A percentile compares a stretch with the other conserved stretches of the same genome.
These are phyloP conservation scores for Pleurotus salmoneostramineus DNA, from an alignment of 768 basidiomycete genomes.

Conservation along the genomic window DNA sequence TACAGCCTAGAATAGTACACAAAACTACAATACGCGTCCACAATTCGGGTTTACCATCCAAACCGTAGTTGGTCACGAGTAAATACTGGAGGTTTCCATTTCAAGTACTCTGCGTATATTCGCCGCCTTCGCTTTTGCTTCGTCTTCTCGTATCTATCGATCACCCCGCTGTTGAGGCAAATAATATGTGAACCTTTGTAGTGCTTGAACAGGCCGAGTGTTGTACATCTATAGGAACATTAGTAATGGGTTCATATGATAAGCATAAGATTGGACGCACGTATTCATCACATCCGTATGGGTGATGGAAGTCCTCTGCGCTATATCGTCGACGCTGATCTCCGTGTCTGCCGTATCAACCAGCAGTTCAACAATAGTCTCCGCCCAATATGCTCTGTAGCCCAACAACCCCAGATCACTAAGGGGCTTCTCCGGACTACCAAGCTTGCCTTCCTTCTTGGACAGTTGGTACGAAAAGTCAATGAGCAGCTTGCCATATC, in stretches of 20 bases:
- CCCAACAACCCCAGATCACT: constrained; percentile 89
- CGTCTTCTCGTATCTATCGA: constrained; percentile 87
- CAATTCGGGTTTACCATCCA: constrained; percentile 37
- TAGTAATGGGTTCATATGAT: constrained; percentile 2
- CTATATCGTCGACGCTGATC: constrained; percentile 94
- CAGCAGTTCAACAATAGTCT: constrained; percentile 90
- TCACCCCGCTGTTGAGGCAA: constrained; percentile 83
- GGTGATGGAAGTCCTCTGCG: constrained; percentile 91
- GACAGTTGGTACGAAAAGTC: constrained; percentile 98
- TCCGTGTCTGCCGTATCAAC: constrained; percentile 71
- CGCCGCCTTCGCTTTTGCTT: constrained; percentile 72
- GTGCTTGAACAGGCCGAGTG: constrained; percentile 91
- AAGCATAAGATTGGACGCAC: constrained; percentile 45
- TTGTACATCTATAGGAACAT: constrained; percentile 69
- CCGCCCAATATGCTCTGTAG: constrained; percentile 97
- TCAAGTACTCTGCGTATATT: constrained; percentile 75
- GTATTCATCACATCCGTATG: constrained; percentile 98
- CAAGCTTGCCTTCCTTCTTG: constrained; percentile 94
- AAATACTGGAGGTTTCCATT: constrained; percentile 96
- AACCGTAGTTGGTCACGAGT: constrained; percentile 87
- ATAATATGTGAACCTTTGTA: constrained; percentile 95
- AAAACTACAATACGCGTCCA: constrained; percentile 5
- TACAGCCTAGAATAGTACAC: too few species aligned
- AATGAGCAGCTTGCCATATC: constrained; percentile 93
- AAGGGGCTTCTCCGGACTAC: constrained; percentile 96